These are phyloP conservation scores for Rubroboletus pulcherrimus DNA, from an alignment of 768 basidiomycete species.

Conservation along the genomic window DNA sequence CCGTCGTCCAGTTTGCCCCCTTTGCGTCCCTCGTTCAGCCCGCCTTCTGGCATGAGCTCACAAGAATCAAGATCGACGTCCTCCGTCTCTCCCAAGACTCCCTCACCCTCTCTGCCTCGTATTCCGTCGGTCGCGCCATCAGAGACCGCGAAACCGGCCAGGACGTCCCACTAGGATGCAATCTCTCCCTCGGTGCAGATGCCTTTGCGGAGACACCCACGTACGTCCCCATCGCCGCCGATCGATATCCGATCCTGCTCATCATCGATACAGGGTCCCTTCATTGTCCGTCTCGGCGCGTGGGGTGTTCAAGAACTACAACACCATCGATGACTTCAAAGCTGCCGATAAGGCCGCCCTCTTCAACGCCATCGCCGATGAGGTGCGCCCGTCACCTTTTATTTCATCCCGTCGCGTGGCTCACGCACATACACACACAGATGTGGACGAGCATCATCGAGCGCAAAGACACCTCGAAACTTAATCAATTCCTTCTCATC, in stretches of 20 bases:
- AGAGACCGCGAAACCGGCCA: conserved; percentile 74
- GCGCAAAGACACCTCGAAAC: conserved; percentile 48
- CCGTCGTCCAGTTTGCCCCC: conserved; percentile 84
- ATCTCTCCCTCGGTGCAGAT: conserved; percentile 59
- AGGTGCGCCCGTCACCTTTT: conserved; percentile 40
- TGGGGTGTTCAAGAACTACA: conserved; percentile 89
- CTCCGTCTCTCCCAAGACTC: conserved; percentile 76
- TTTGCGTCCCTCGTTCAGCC: conserved; percentile 87
- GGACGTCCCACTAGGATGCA: conserved; percentile 69
- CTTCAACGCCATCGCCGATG: conserved; percentile 68
- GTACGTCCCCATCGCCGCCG: conserved; percentile 33
- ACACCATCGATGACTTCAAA: conserved; percentile 96
- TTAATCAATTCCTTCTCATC: conserved; percentile 83
- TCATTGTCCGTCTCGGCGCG: conserved; percentile 47
- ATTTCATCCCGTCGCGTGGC: background rate
- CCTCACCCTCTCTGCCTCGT: conserved; percentile 60
- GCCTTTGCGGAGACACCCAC: conserved; percentile 51
- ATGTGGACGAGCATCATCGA: conserved; percentile 64
- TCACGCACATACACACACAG: conserved; percentile 32
- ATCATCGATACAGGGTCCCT: conserved; percentile 34
- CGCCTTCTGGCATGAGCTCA: conserved; percentile 89
- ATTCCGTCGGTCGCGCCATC: conserved; percentile 67
- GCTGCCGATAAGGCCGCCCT: conserved; percentile 83
- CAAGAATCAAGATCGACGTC: conserved; percentile 85
- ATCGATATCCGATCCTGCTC: conserved; percentile 1